A percentile compares a stretch with the other conserved stretches of the same genome.
phyloP scores from a whole-genome alignment of 2,329 filamentous ascomycete genomes.

The Xylaria sp. region DNA sequence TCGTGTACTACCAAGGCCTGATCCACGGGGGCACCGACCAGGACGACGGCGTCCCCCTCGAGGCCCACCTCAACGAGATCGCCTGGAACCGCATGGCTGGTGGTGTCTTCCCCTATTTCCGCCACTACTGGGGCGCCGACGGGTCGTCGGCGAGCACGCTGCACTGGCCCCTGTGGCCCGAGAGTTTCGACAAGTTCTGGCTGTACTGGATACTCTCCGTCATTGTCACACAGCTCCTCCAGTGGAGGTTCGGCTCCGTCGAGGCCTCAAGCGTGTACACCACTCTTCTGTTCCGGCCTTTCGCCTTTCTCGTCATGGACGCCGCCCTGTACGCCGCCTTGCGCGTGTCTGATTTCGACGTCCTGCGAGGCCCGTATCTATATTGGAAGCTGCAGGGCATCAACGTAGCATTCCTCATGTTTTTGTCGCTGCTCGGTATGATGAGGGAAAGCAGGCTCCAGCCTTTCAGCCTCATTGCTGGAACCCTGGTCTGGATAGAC shows the following conservation, averaged over 20 bases:
- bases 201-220: conserved; percentile 4
- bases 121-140: conserved; percentile 22
- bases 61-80: conserved; percentile 36
- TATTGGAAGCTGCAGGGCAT: background rate
- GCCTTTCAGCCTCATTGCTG: background rate
- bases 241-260: background rate
- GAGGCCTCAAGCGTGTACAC: background rate
- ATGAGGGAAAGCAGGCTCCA: background rate
- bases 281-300: background rate
- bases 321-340: background rate
- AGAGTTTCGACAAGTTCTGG: conserved; percentile 22
- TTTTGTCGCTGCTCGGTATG: background rate
- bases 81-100: background rate
- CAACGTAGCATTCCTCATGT: background rate
- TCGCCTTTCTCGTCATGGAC: background rate
- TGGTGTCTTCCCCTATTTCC: conserved; percentile 23
- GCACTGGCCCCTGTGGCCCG: conserved; percentile 31
- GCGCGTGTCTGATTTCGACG: background rate
- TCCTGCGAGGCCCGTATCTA: background rate
- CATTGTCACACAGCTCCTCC: background rate
- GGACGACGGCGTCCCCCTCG: conserved; percentile 38
- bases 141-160: conserved; percentile 5
- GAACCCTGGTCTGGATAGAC: conserved; percentile 15
- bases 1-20: conserved; percentile 51
- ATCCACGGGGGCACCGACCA: conserved; percentile 40